phyloP scores from a whole-genome alignment of 176 grass and related monocot species.

The Guadua angustifolia region DNA sequence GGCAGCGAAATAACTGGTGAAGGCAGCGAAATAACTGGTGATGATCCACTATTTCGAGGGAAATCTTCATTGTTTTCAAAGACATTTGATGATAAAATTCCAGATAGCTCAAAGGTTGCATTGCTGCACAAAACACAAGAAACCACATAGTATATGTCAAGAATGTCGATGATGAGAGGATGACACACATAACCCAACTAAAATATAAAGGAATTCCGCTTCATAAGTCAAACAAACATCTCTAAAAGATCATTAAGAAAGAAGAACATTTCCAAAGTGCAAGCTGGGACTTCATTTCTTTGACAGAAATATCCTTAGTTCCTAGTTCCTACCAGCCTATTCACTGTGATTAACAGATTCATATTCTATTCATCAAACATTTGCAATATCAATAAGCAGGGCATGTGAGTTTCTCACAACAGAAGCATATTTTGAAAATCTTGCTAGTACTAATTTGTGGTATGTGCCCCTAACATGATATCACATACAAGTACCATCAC shows the following conservation, averaged over 20 bases:
- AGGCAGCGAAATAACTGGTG: slow-evolving; percentile 44
- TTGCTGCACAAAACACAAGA: slow-evolving; percentile 66
- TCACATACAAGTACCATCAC: background rate
- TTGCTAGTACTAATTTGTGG: background rate
- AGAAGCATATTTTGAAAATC: slow-evolving; percentile 26
- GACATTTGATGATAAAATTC: slow-evolving; percentile 67
- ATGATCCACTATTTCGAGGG: slow-evolving; percentile 41
- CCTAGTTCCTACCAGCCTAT: slow-evolving; percentile 12
- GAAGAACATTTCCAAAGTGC: background rate
- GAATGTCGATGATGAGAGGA: slow-evolving; percentile 31
- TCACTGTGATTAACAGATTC: background rate
- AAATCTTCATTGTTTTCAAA: slow-evolving; percentile 78
- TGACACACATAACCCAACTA: background rate
- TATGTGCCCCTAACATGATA: background rate
- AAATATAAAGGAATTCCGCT: slow-evolving; percentile 7
- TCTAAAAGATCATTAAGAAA: slow-evolving; percentile 19
- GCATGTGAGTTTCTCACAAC: background rate
- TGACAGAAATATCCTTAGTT: background rate
- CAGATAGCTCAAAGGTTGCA: slow-evolving; percentile 70
- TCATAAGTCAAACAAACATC: slow-evolving; percentile 16
- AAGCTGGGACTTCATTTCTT: slow-evolving; percentile 2
- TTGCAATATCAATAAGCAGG: background rate
- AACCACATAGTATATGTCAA: slow-evolving; percentile 43
- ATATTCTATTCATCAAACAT: slow-evolving; percentile 15
- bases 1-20: slow-evolving; percentile 44